Evolutionary conservation across 2,329 filamentous ascomycete species (phyloP).

Genomic region (Colletotrichum agaves): DNA sequence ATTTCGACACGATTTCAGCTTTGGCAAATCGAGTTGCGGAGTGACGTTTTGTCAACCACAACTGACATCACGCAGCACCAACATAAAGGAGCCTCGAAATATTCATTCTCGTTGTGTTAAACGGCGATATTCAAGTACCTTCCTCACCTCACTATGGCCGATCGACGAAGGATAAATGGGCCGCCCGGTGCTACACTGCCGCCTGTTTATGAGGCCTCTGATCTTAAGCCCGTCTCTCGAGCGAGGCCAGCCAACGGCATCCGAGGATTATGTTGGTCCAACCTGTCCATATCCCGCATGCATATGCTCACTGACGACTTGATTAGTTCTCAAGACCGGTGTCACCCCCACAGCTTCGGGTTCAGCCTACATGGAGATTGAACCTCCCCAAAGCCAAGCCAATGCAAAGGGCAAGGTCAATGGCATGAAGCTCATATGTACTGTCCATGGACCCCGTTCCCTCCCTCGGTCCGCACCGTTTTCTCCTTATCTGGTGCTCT

Average conservation of each 20-base stretch:
- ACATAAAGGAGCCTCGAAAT: too few species aligned
- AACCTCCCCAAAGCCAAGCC: conserved; percentile 53
- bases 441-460: conserved; percentile 91
- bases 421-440: conserved; percentile 90
- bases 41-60: too few species aligned
- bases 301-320: conserved; percentile 21
- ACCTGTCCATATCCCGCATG: neutral
- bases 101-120: neutral
- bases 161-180: conserved; percentile 90
- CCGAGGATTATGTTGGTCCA: conserved; percentile 82
- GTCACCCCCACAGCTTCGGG: conserved; percentile 93
- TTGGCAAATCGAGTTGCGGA: neutral
- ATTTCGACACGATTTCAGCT: neutral
- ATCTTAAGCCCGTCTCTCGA: conserved; percentile 54
- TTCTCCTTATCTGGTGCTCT: conserved; percentile 90
- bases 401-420: conserved; percentile 59
- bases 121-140: neutral
- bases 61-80: too few species aligned
- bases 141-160: conserved; percentile 66
- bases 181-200: conserved; percentile 81
- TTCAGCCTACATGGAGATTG: conserved; percentile 84
- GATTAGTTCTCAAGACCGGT: conserved; percentile 86
- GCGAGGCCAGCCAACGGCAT: conserved; percentile 75
- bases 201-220: conserved; percentile 72
- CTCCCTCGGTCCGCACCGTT: conserved; percentile 91